Conservation (phyloP, 1,139 yeast genomes). For the Saccharomycopsis hybrid region DNA sequence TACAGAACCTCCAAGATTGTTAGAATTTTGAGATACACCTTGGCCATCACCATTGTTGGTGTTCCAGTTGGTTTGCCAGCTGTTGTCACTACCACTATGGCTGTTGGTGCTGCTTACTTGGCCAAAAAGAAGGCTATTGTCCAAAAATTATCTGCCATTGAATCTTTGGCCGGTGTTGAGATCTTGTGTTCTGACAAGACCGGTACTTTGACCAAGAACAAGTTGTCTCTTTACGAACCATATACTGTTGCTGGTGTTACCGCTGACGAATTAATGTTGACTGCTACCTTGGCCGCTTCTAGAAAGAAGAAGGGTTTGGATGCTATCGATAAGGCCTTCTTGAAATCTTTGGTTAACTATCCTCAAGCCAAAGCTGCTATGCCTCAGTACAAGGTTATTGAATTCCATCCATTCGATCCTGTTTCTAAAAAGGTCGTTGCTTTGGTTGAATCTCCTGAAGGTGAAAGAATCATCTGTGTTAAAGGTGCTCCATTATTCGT, state of each 20-base stretch:
- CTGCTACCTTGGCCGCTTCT: slow-evolving; percentile 97
- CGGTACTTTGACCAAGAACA: slow-evolving; percentile 98
- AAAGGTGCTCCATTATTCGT: slow-evolving; percentile 97
- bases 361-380: slow-evolving; percentile 95
- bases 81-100: slow-evolving; percentile 98
- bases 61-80: slow-evolving; percentile 99
- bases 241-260: slow-evolving; percentile 99
- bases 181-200: slow-evolving; percentile 98
- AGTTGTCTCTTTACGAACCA: slow-evolving; percentile 94
- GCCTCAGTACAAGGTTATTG: slow-evolving; percentile 91
- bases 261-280: slow-evolving; percentile 93
- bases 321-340: slow-evolving; percentile 96
- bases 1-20: slow-evolving; percentile 89
- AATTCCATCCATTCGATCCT: slow-evolving; percentile 97
- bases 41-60: slow-evolving; percentile 97
- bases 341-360: slow-evolving; percentile 77
- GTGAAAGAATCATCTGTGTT: slow-evolving; percentile 93
- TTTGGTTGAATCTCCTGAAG: slow-evolving; percentile 91
- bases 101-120: slow-evolving; percentile 99
- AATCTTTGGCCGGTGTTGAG: slow-evolving; percentile 98
- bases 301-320: slow-evolving; percentile 99
- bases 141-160: slow-evolving; percentile 96
- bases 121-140: slow-evolving; percentile 99
- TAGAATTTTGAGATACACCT: slow-evolving; percentile 85
- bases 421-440: slow-evolving; percentile 96